Evolutionary conservation across 768 basidiomycete species (phyloP), one percentile per base, ranked within the genome.

Genomic region (Asterophora parasitica): DNA sequence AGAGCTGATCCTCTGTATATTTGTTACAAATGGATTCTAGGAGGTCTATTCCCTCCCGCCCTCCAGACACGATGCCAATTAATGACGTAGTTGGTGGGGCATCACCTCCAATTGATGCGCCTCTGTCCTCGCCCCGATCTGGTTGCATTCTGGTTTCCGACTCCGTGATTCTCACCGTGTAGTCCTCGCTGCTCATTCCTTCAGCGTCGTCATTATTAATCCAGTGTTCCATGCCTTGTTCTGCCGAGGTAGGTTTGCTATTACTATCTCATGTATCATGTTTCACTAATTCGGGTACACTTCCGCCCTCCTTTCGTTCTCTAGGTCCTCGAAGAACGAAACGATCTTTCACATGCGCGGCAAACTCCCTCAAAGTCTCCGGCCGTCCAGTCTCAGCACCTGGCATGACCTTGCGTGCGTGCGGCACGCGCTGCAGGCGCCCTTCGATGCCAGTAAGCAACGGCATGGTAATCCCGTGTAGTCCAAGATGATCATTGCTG

Each of bases 1-100:
- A 62, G 34, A 59, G 59, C 1, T 37, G 15, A 30, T 55, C 50
- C 4, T 42, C 35, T 1, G 2, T 15, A 28, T 61, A 58, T 0
- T 37, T 30, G 4, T 38, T 45, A 16, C 42, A 62, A 46, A 55
- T 20, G 10, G 15, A 26, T 1, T 23, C 15, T 9, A 17, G 46
- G 4, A 55, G 10, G 32, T 55, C 50, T n/a, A 55, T 16, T 15
- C 50, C 47, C 5, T 44, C 42, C 12, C 16, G 30, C 15, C 43
- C 39, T 36, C 15, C 34, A 31, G 32, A 11, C 10, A 47, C 7
- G 12, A 43, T 13, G 15, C 19, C 35, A 4, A 39, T 2, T 15
- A 51, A 41, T 12, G 32, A 35, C 1, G 33, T 16, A 13, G 7
- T 38, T 8, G 8, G 15, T n/a, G 12, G 7, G 10, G 2, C 13